A percentile compares a stretch with the other conserved stretches of the same genome.
Conservation (phyloP, 2,329 filamentous ascomycete species). For the Sclerotinia minor region DNA sequence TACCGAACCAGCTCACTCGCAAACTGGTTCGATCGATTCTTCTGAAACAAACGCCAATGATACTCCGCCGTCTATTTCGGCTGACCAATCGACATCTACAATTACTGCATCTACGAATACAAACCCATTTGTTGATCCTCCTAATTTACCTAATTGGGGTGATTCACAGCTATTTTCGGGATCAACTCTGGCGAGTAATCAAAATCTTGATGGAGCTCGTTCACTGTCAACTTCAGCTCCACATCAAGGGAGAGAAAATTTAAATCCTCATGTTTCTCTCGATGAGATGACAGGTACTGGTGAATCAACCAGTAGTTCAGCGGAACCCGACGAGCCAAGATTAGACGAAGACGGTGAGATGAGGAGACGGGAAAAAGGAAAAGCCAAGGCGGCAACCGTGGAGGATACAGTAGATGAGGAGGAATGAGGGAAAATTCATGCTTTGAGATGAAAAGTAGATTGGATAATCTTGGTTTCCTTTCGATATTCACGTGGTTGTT, state of each 20-base stretch:
- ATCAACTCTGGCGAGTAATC: conserved; percentile 21
- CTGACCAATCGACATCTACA: conserved; percentile 34
- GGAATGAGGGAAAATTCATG: conserved; percentile 29
- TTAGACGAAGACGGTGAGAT: conserved; percentile 30
- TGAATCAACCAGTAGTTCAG: conserved; percentile 20
- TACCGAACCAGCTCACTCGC: conserved; percentile 31
- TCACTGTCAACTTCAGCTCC: conserved; percentile 1
- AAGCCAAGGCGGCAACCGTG: conserved; percentile 50
- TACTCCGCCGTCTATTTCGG: conserved; percentile 34
- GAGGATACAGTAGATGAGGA: conserved; percentile 48
- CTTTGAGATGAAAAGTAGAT: conserved; percentile 10
- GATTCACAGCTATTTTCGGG: conserved; percentile 36
- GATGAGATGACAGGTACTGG: neutral
- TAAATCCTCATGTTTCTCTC: neutral
- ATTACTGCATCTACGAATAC: conserved; percentile 28
- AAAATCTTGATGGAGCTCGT: conserved; percentile 19
- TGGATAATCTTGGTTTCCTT: neutral
- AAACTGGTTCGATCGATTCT: conserved; percentile 36
- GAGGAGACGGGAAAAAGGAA: conserved; percentile 44
- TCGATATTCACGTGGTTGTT: neutral
- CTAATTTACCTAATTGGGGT: conserved; percentile 16
- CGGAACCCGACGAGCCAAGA: conserved; percentile 22
- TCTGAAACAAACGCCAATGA: conserved; percentile 34
- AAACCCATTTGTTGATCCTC: conserved; percentile 25
- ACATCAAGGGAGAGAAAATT: neutral